These are phyloP conservation scores for Rhododendron vialii DNA, from an alignment of 148 eudicot species.

Conservation along the genomic window DNA sequence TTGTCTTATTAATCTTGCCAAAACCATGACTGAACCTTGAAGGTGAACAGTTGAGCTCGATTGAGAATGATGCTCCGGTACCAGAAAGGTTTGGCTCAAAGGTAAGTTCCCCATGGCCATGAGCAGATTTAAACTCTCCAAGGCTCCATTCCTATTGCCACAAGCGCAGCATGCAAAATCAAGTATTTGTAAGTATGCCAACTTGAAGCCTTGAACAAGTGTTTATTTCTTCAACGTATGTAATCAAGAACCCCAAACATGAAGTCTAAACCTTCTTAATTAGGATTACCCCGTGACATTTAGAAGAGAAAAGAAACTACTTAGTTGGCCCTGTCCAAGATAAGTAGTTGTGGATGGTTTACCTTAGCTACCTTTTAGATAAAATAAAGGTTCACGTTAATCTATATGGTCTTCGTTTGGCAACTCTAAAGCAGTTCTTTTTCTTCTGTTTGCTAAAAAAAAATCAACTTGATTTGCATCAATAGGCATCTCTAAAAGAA, in stretches of 20 bases:
- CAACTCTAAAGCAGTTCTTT: background rate
- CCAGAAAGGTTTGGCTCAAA: conserved; percentile 40
- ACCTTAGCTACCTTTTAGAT: background rate
- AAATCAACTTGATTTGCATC: background rate
- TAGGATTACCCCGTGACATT: background rate
- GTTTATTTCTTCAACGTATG: background rate
- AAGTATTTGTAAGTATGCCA: background rate
- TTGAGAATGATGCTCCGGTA: conserved; percentile 41
- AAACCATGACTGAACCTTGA: conserved; percentile 37
- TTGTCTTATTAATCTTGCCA: conserved; percentile 32
- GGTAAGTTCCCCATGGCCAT: conserved; percentile 33
- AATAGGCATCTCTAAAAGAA: background rate
- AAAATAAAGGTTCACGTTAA: background rate
- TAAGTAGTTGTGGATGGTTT: background rate
- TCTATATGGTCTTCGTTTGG: background rate
- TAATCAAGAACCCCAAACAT: background rate
- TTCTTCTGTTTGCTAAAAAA: no score
- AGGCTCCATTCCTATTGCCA: conserved; percentile 56
- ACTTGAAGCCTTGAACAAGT: background rate
- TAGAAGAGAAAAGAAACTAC: background rate
- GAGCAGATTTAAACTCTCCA: conserved; percentile 48
- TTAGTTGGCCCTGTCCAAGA: background rate
- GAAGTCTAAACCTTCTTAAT: background rate
- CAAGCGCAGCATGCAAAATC: background rate
- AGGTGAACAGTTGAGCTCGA: conserved; percentile 64